These are phyloP conservation scores for Hyaloscypha finlandica DNA, from an alignment of 495 filamentous ascomycete species.

Conservation along the genomic window DNA sequence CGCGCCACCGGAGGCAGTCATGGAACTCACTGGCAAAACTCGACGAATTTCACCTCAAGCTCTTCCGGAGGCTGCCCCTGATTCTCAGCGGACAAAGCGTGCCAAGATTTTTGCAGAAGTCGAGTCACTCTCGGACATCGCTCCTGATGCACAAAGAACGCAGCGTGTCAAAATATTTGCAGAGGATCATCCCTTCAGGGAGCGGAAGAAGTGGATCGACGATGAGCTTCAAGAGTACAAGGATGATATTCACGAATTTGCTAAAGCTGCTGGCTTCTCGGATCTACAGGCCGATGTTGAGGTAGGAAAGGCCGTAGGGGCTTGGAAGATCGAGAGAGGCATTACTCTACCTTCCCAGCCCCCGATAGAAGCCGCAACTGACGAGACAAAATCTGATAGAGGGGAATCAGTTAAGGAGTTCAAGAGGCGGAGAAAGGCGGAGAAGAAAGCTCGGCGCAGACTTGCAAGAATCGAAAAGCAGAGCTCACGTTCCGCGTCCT, in stretches of 20 bases:
- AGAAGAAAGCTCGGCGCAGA: conserved; percentile 14
- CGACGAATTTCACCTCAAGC: not conserved
- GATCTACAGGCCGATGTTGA: conserved; percentile 5
- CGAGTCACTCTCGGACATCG: not conserved
- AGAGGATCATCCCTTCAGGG: conserved; percentile 14
- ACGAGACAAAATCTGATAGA: not conserved
- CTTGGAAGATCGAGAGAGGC: conserved; percentile 4
- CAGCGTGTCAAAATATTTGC: conserved; percentile 12
- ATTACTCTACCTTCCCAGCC: not conserved
- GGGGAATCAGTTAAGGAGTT: not conserved
- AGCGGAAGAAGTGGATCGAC: not conserved
- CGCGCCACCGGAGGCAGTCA: conserved; percentile 13
- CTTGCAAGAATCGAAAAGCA: not conserved
- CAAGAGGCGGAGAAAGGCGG: not conserved
- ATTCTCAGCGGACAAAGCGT: not conserved
- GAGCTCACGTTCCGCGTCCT: not conserved
- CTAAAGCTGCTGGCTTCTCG: conserved; percentile 24
- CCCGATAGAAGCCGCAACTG: not conserved
- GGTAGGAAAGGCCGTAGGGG: not conserved
- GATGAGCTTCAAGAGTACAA: conserved; percentile 23
- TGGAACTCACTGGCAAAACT: conserved; percentile 9
- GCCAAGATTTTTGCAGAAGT: not conserved
- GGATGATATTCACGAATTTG: conserved; percentile 33
- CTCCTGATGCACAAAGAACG: not conserved
- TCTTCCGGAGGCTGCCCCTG: not conserved